Base-by-base conservation (phyloP, 139 green algal species). In the Picocystis salinarum region DNA sequence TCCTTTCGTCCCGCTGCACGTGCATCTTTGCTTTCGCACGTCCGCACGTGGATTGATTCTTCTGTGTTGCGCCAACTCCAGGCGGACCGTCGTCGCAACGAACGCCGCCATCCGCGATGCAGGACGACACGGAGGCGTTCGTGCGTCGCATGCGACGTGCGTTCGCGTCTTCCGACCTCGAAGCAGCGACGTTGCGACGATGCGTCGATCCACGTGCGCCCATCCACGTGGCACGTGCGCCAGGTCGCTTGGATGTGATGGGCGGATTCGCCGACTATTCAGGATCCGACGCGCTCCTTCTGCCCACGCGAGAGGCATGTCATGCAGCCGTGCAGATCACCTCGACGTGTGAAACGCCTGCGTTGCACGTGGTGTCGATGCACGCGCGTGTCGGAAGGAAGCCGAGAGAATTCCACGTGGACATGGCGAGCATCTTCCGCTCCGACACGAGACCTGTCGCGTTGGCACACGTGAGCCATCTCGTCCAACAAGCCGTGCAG, bases 221-320 rank as follows among this genome's bases (percentile, higher is more conserved):
- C 6, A 44, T 84, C 28, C 28, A 59, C 0, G 69, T 96, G 19
- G 59, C 73, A 0, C 47, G 86, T 3, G 86, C 87, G 2, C 87
- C 87, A 0, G 87, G 87, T 0, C 53, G 87, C 2, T 57, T 96
- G 37, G 87, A 97, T 47, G 82, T 96, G 18, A 91, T 96, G 78
- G 87, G 87, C 6, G 87, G 86, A 51, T 92, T 97, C 6, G 77
- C 82, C 1, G 87, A 97, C 64, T 97, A 97, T 69, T 76, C 48
- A 28, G 88, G 87, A 25, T 62, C 55, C 6, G 55, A 84, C 13
- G 87, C 92, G 36, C 70, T 97, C 49, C 77, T 94, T 64, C 70
- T 87, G 62, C 77, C 87, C 6, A 73, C 77, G 1, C 42, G 48
- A 4, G 74, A 92, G 58, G 82, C 83, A 0, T 85, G 75, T 54